Evolutionary conservation across 2,329 filamentous ascomycete species (phyloP).

Genomic region (Aspergillus niger): DNA sequence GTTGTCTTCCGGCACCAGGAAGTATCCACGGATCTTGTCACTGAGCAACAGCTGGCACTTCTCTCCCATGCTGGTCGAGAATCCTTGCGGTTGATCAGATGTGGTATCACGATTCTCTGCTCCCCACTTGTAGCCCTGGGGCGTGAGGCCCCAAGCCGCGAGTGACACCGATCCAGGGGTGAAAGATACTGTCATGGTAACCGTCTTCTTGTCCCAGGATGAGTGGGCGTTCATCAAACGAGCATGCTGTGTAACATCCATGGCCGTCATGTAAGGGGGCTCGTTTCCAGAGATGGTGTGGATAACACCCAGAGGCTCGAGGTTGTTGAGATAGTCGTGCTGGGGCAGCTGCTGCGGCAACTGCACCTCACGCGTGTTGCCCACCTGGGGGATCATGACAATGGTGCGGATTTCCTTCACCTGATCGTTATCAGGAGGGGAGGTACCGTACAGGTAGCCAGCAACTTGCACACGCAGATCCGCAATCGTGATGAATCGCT

Average conservation of each 20-base stretch:
- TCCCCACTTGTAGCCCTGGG: constrained; percentile 94
- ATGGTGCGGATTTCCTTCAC: constrained; percentile 97
- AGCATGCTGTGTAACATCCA: constrained; percentile 92
- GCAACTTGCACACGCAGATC: constrained; percentile 96
- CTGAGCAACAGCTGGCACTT: constrained; percentile 93
- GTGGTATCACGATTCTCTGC: constrained; percentile 90
- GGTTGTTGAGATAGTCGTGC: constrained; percentile 80
- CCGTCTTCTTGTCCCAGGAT: constrained; percentile 82
- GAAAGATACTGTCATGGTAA: constrained; percentile 94
- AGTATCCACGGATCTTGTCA: constrained; percentile 92
- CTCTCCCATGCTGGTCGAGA: constrained; percentile 87
- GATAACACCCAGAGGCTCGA: constrained; percentile 92
- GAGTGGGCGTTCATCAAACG: constrained; percentile 82
- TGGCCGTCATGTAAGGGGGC: constrained; percentile 91
- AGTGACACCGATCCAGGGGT: constrained; percentile 95
- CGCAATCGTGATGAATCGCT: constrained; percentile 96
- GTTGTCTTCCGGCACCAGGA: constrained; percentile 86
- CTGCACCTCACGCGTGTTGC: constrained; percentile 87
- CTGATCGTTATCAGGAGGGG: constrained; percentile 89
- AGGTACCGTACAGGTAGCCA: constrained; percentile 90
- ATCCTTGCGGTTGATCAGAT: constrained; percentile 92
- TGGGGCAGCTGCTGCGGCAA: constrained; percentile 86
- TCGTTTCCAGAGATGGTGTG: constrained; percentile 96
- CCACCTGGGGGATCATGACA: constrained; percentile 96
- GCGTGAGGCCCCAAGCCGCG: constrained; percentile 89